Base-by-base conservation (phyloP, 495 filamentous ascomycete species). In the Penicillium egyptiacum region DNA sequence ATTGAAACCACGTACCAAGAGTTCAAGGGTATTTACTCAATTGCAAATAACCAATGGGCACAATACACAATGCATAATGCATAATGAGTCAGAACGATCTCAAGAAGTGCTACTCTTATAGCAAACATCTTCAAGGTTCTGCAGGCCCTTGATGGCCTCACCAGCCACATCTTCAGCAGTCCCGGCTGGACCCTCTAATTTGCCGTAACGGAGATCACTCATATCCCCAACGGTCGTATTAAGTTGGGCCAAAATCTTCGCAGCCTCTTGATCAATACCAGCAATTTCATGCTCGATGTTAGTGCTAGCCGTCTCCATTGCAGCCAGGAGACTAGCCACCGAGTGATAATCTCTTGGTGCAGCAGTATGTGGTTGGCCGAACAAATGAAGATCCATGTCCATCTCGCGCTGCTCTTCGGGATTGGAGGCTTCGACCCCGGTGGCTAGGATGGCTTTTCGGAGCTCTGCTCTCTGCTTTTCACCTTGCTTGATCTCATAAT, bases 201-300 rank as follows among this genome's bases (percentile, higher is more conserved):
- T 87, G 35, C 91, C 90, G 63, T 93, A 94, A 43, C 89, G 86
- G 26, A 95, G 79, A 66, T 94, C 90, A 65, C 90, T 93, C 74
- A 96, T 69, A 44, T 83, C 83, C 26, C 86, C 86, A 31, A 91
- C 81, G 1, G 81, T 86, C 31, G 79, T 74, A 55, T 79, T 78
- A 43, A 92, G 79, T 35, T 85, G 79, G 10, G 79, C 75, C 28
- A 91, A 67, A 12, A 91, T 72, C 3, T 60, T 57, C 0, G 81
- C 75, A 33, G 88, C 84, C 57, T 93, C 85, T 50, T 79, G 66
- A 59, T 91, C 87, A 26, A 90, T 70, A 25, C 66, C 73, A 49
- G 74, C 69, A 56, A 90, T 81, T 55, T 93, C 87, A 19, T 69
- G 77, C 66, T 92, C 86, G 26, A 94, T 72, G 62, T 82, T 81